Percentiles rank a stretch among this genome's conserved stretches.
phyloP scores from a whole-genome alignment of 2,329 filamentous ascomycete species.

The Monosporascus sp. region DNA sequence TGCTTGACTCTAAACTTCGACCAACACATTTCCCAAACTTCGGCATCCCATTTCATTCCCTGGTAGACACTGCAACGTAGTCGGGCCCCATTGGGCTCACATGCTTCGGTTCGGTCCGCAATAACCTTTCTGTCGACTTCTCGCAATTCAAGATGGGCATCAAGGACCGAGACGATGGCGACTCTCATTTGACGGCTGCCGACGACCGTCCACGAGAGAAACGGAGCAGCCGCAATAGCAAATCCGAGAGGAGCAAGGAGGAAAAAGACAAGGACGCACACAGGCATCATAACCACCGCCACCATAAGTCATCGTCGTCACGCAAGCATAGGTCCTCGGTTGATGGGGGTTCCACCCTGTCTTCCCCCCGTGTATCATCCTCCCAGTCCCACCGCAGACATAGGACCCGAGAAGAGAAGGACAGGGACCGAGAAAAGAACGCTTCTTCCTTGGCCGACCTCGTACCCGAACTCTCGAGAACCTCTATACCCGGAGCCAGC shows the following conservation, averaged over 20 bases:
- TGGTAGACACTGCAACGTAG: background rate
- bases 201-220: constrained; percentile 20
- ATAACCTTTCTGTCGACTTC: too few species aligned
- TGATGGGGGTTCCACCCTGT: constrained; percentile 21
- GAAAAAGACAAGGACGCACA: constrained; percentile 17
- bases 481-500: constrained; percentile 9
- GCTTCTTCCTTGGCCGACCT: constrained; percentile 26
- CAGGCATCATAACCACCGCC: constrained; percentile 18
- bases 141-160: constrained; percentile 17
- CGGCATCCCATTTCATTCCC: background rate
- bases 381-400: constrained; percentile 20
- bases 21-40: too few species aligned
- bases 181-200: constrained; percentile 6
- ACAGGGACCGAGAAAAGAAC: constrained; percentile 22
- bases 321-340: constrained; percentile 19
- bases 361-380: constrained; percentile 7
- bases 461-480: constrained; percentile 23
- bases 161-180: constrained; percentile 19
- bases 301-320: constrained; percentile 16
- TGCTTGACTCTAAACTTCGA: too few species aligned
- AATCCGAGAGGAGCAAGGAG: constrained; percentile 14
- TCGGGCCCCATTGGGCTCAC: background rate
- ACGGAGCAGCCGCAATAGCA: constrained; percentile 13
- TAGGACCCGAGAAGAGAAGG: constrained; percentile 26
- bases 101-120: background rate